A percentile compares a stretch with the other conserved stretches of the same genome.
Conservation (phyloP, 176 grass and related monocot species). For the Tuctoria greenei region DNA sequence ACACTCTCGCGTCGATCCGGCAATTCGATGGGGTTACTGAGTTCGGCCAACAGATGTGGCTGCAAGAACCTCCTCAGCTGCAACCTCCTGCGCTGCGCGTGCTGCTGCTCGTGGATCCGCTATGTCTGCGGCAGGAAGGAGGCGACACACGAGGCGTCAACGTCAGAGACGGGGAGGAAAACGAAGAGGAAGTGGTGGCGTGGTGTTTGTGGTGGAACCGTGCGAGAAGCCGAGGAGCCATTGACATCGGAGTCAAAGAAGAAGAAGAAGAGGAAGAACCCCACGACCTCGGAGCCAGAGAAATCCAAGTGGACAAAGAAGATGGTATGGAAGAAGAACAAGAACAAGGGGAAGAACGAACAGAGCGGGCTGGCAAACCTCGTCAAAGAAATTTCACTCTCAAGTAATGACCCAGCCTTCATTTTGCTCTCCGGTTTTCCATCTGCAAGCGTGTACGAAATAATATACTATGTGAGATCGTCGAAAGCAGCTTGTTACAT, state of each 20-base stretch:
- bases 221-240: slow-evolving; percentile 16
- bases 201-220: not conserved
- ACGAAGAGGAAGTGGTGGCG: slow-evolving; percentile 41
- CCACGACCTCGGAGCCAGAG: not conserved
- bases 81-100: slow-evolving; percentile 28
- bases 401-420: slow-evolving; percentile 46
- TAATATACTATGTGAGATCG: not conserved
- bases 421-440: not conserved
- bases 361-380: slow-evolving; percentile 42
- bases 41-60: slow-evolving; percentile 31
- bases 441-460: not conserved
- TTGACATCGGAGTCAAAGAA: slow-evolving; percentile 13
- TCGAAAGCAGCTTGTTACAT: not conserved
- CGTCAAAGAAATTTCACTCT: slow-evolving; percentile 66
- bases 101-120: slow-evolving; percentile 50
- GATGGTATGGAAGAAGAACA: slow-evolving; percentile 40
- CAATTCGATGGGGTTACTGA: slow-evolving; percentile 44
- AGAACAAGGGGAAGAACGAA: slow-evolving; percentile 45
- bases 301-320: slow-evolving; percentile 44
- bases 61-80: slow-evolving; percentile 37
- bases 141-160: slow-evolving; percentile 25
- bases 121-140: slow-evolving; percentile 33
- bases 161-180: slow-evolving; percentile 35
- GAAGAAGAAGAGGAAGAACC: slow-evolving; percentile 52
- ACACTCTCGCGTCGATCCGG: slow-evolving; percentile 55